A percentile compares a stretch with the other conserved stretches of the same genome.
phyloP scores from a whole-genome alignment of 1,284 basidiomycete species.

The Leucoagaricus sp. region DNA sequence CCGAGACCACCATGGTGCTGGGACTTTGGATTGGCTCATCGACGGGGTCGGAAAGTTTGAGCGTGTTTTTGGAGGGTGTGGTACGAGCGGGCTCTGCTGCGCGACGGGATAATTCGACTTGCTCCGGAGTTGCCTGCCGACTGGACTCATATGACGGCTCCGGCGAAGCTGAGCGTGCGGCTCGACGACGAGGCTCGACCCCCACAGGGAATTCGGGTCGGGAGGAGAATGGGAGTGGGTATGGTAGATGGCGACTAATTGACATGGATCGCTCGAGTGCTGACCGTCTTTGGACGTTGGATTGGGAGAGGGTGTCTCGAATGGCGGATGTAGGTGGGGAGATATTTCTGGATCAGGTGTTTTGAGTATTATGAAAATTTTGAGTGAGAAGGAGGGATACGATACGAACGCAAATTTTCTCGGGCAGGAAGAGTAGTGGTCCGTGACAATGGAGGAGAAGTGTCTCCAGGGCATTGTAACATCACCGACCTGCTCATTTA shows the following conservation, averaged over 20 bases:
- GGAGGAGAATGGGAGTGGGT: not conserved
- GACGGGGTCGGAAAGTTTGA: not conserved
- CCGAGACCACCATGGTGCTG: too few relatives aligned
- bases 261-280: not conserved
- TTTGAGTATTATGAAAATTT: not conserved
- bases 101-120: not conserved
- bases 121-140: not conserved
- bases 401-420: constrained; percentile 6
- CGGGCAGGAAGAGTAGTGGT: constrained; percentile 10
- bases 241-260: not conserved
- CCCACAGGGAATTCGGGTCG: constrained; percentile 8
- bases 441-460: not conserved
- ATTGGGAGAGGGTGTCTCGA: constrained; percentile 1
- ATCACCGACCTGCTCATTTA: not conserved
- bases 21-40: not conserved
- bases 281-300: not conserved
- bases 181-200: not conserved
- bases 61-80: not conserved
- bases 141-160: not conserved
- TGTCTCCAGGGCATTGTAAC: constrained; percentile 4
- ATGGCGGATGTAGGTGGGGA: constrained; percentile 10
- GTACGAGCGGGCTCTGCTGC: not conserved
- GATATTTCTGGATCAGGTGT: not conserved
- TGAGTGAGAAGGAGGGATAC: not conserved
- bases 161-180: constrained; percentile 2